A percentile compares a stretch with the other conserved stretches of the same genome.
phyloP scores from a whole-genome alignment of 108 stramenopile genomes.

The Cylindrotheca closterium region DNA sequence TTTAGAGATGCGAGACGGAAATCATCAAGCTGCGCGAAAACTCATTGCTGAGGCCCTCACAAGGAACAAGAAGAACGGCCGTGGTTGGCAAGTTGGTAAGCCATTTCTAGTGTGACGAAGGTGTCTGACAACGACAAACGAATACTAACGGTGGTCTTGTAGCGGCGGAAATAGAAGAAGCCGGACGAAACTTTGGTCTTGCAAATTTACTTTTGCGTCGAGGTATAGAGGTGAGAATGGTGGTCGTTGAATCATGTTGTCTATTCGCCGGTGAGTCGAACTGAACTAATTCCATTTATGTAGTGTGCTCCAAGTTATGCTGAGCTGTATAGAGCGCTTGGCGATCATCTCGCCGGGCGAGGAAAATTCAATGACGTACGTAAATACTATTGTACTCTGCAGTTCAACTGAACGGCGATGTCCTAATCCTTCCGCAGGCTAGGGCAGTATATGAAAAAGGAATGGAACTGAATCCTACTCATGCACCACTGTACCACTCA shows the following conservation, averaged over 20 bases:
- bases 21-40: conserved; percentile 58
- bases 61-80: conserved; percentile 64
- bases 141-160: too few species aligned
- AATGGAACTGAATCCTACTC: conserved; percentile 70
- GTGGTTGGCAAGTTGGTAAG: conserved; percentile 81
- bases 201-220: conserved; percentile 60
- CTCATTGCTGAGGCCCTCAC: conserved; percentile 76
- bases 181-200: conserved; percentile 57
- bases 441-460: conserved; percentile 73
- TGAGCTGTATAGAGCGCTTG: conserved; percentile 65
- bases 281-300: too few species aligned
- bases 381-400: neutral
- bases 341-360: conserved; percentile 48
- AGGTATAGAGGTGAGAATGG: too few species aligned
- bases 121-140: too few species aligned
- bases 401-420: neutral
- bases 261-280: too few species aligned
- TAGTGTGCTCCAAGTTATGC: conserved; percentile 66
- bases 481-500: conserved; percentile 85
- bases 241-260: too few species aligned
- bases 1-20: conserved; percentile 64
- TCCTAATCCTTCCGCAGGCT: conserved; percentile 26
- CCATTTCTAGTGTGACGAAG: conserved; percentile 65
- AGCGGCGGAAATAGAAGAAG: conserved; percentile 31
- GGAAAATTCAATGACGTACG: conserved; percentile 63